phyloP scores from a whole-genome alignment of 106 monocot genomes.

The Platanthera guangdongensis region DNA sequence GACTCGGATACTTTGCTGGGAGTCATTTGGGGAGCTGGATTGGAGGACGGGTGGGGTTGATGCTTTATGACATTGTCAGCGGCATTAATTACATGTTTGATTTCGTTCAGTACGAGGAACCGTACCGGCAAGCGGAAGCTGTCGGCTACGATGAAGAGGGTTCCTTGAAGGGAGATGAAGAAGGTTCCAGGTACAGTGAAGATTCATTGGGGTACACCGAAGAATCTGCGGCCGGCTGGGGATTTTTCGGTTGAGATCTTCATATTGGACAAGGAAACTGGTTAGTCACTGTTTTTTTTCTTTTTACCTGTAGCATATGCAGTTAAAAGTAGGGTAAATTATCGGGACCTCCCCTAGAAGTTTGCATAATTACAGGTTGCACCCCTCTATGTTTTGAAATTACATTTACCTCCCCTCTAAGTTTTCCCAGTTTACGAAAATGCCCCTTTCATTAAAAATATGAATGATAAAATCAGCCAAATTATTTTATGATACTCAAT shows the following conservation, averaged over 20 bases:
- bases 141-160: neutral
- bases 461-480: no score
- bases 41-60: constrained; percentile 63
- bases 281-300: neutral
- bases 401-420: no score
- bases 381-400: no score
- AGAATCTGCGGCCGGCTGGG: constrained; percentile 4
- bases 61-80: constrained; percentile 60
- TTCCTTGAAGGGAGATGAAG: neutral
- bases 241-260: constrained; percentile 1
- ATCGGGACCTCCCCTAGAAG: no score
- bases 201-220: neutral
- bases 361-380: no score
- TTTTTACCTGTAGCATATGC: neutral
- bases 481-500: no score
- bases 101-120: constrained; percentile 5
- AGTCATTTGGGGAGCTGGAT: constrained; percentile 76
- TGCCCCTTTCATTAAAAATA: no score
- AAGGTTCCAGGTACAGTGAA: neutral
- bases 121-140: neutral
- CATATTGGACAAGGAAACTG: neutral
- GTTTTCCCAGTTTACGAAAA: no score
- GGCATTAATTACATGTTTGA: constrained; percentile 32
- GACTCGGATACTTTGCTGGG: constrained; percentile 42
- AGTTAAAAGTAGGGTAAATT: neutral